Evolutionary conservation across 305 asterid genomes (phyloP).

Genomic region (Euphrasia arctica): DNA sequence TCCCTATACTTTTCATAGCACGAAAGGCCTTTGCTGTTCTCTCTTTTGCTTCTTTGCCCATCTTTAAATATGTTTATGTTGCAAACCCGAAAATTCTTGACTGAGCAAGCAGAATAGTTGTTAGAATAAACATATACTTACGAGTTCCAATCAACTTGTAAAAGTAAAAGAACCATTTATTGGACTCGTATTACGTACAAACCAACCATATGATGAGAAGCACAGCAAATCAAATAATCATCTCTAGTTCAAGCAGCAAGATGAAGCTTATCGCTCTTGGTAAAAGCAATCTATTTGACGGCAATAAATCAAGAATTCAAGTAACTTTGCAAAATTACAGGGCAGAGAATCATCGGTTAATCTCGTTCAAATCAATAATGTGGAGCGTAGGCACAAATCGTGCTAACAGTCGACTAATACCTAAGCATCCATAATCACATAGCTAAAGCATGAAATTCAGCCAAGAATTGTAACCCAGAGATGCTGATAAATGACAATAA

Average conservation of each 20-base stretch:
- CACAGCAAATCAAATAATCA: constrained; percentile 19
- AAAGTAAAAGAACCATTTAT: neutral
- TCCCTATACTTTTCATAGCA: constrained; percentile 70
- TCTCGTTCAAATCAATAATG: constrained; percentile 2
- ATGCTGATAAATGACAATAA: too few relatives aligned
- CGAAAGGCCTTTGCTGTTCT: constrained; percentile 45
- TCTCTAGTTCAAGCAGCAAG: constrained; percentile 7
- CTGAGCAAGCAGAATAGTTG: constrained; percentile 22
- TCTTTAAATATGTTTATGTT: constrained; percentile 23
- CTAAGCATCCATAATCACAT: neutral
- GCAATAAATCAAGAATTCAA: constrained; percentile 13
- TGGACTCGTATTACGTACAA: neutral
- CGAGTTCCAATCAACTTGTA: too few relatives aligned
- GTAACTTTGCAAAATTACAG: constrained; percentile 9
- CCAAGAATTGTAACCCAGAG: too few relatives aligned
- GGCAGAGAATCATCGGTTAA: neutral
- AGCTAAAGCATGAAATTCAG: too few relatives aligned
- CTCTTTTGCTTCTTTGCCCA: constrained; percentile 35
- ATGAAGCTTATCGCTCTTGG: too few relatives aligned
- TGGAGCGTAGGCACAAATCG: neutral
- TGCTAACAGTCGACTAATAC: neutral
- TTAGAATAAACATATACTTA: constrained; percentile 13
- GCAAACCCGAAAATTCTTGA: constrained; percentile 21
- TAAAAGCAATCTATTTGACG: neutral
- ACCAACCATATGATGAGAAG: constrained; percentile 10